Evolutionary conservation across 2,329 filamentous ascomycete species (phyloP).

Genomic region (Sclerotinia spermophila): DNA sequence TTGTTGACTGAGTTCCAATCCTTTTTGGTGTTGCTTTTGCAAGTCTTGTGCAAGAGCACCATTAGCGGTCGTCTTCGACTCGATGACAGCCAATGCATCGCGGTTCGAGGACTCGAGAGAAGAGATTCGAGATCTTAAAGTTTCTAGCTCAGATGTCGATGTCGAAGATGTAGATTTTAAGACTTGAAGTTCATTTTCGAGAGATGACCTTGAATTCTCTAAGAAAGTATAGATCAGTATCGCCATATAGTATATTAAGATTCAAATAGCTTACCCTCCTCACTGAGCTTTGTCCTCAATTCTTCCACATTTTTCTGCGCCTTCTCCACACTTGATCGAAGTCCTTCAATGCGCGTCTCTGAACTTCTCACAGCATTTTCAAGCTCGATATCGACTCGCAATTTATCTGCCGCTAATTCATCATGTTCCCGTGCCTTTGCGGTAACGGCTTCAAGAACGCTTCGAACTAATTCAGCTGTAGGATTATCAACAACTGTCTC

Average conservation of each 20-base stretch:
- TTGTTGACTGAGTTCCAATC: constrained; percentile 77
- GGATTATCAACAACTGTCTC: constrained; percentile 60
- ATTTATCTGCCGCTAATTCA: constrained; percentile 78
- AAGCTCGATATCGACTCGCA: constrained; percentile 85
- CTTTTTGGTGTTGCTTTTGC: constrained; percentile 83
- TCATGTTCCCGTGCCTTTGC: constrained; percentile 80
- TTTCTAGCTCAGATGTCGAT: constrained; percentile 70
- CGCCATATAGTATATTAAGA: neutral
- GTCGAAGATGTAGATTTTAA: constrained; percentile 72
- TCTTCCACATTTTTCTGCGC: constrained; percentile 80
- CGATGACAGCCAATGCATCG: constrained; percentile 82
- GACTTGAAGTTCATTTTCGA: constrained; percentile 78
- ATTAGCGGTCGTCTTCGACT: constrained; percentile 83
- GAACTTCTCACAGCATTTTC: constrained; percentile 83
- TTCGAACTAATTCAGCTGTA: constrained; percentile 73
- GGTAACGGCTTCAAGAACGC: constrained; percentile 70
- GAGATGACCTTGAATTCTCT: constrained; percentile 72
- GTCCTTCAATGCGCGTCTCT: constrained; percentile 76
- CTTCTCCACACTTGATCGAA: constrained; percentile 79
- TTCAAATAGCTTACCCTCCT: constrained; percentile 60
- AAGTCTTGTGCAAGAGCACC: constrained; percentile 83
- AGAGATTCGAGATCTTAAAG: constrained; percentile 75
- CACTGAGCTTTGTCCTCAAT: constrained; percentile 72
- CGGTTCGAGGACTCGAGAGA: constrained; percentile 89
- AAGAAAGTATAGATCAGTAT: constrained; percentile 19